A percentile compares a stretch with the other conserved stretches of the same genome.
phyloP scores from a whole-genome alignment of 257 asterid genomes.

The Ligustrum vulgare region DNA sequence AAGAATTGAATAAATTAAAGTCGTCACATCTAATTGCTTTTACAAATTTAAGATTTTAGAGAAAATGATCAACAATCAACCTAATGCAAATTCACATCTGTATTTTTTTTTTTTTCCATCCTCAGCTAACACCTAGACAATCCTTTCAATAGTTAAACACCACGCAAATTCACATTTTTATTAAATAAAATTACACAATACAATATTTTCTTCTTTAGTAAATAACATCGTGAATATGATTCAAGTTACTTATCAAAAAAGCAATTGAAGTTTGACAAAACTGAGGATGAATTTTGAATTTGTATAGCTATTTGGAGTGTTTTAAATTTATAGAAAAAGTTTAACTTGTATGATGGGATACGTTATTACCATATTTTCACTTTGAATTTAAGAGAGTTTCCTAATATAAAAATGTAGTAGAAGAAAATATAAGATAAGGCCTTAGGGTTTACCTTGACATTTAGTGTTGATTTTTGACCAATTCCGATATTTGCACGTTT shows the following conservation, averaged over 20 bases:
- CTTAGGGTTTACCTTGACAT: not conserved
- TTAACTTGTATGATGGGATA: conserved; percentile 43
- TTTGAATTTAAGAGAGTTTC: conserved; percentile 4
- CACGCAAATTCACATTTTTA: not conserved
- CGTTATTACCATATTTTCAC: conserved; percentile 21
- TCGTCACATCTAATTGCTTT: not conserved
- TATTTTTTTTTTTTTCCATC: no score
- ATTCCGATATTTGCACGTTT: not conserved
- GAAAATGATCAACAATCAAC: not conserved
- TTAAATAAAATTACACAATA: not conserved
- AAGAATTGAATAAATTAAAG: not conserved
- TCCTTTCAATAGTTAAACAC: not conserved
- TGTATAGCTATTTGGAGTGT: conserved; percentile 21
- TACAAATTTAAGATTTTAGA: not conserved
- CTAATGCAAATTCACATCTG: not conserved
- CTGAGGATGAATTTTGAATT: not conserved
- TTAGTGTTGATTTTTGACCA: not conserved
- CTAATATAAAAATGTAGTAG: not conserved
- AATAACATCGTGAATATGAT: not conserved
- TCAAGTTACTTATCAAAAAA: not conserved
- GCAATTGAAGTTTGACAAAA: conserved; percentile 11
- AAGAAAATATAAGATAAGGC: not conserved
- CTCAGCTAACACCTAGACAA: no score
- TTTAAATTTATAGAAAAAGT: conserved; percentile 26
- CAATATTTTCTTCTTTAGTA: not conserved